Evolutionary conservation across 2,329 filamentous ascomycete species (phyloP), one percentile per base, ranked within the genome.

Genomic region (Chaetomium globosum): DNA sequence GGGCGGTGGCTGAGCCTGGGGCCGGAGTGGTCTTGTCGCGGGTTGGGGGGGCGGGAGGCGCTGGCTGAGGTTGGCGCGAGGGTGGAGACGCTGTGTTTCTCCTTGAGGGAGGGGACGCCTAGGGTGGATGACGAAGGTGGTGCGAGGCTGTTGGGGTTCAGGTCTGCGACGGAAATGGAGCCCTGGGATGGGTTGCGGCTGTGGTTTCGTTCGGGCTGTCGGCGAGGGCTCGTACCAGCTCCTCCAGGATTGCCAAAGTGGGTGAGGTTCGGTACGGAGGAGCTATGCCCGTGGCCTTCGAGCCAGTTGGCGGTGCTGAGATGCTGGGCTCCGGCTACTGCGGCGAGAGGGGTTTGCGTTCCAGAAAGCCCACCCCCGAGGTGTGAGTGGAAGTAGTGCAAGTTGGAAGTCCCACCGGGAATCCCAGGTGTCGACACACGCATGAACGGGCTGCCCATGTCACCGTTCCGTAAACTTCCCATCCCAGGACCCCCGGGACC

Each of bases 341-440:
- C 90, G 7, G 91, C 91, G 33, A 94, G 82, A 52, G 91, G 91
- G 30, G 91, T 94, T 67, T 91, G 89, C 13, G 89, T 87, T 30
- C 91, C 91, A 56, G 89, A 91, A 69, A 90, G 83, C 3, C 87
- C 88, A 30, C 85, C 83, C 9, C 87, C 86, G 4, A 94, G 81
- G 70, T 93, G 91, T 21, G 89, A 87, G 75, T 93, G 91, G 73
- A 95, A 94, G 76, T 94, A 95, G 75, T 89, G 89, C 72, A 94
- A 82, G 71, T 91, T 93, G 12, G 89, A 89, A 12, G 89, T 89
- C 33, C 89, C 89, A 64, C 90, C 89, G 5, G 89, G 83, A 54
- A 89, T 84, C 1, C 86, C 86, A 2, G 85, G 85, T 23, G 85
- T 86, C n/a, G 82, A 80, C 72, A 82, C 82, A 70, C 81, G 88